Percentiles rank a stretch among this genome's conserved stretches.
phyloP scores from a whole-genome alignment of 73 alveolate species.

The Diophrys sp. region DNA sequence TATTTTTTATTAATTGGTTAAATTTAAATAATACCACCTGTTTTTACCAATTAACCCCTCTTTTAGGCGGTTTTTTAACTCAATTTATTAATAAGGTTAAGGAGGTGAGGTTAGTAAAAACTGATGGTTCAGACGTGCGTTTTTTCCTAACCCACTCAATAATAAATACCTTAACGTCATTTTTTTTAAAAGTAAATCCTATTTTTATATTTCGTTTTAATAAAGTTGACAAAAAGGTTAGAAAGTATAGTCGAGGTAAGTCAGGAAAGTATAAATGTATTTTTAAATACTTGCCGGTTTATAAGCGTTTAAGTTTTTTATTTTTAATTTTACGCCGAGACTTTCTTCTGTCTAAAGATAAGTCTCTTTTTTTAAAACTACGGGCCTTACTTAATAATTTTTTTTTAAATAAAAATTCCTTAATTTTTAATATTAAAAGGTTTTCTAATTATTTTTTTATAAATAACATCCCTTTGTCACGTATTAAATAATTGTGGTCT shows the following conservation, averaged over 20 bases:
- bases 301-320: constrained; percentile 16
- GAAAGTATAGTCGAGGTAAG: constrained; percentile 31
- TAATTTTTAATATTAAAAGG: not conserved
- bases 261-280: constrained; percentile 24
- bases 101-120: too few relatives aligned
- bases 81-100: too few relatives aligned
- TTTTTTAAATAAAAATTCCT: not conserved
- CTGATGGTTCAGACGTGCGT: too few relatives aligned
- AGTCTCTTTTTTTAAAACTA: too few relatives aligned
- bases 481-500: too few relatives aligned
- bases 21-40: too few relatives aligned
- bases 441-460: not conserved
- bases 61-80: too few relatives aligned
- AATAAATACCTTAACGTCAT: too few relatives aligned
- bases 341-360: not conserved
- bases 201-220: constrained; percentile 7
- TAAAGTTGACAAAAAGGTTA: constrained; percentile 18
- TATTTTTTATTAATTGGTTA: not conserved
- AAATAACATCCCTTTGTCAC: too few relatives aligned
- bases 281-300: constrained; percentile 16
- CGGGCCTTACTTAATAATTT: constrained; percentile 5
- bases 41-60: too few relatives aligned
- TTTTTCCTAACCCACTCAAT: too few relatives aligned
- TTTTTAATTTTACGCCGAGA: not conserved
- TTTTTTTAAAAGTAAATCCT: not conserved